Evolutionary conservation across 805 yeast species (phyloP).

Genomic region (Komagataella populi): DNA sequence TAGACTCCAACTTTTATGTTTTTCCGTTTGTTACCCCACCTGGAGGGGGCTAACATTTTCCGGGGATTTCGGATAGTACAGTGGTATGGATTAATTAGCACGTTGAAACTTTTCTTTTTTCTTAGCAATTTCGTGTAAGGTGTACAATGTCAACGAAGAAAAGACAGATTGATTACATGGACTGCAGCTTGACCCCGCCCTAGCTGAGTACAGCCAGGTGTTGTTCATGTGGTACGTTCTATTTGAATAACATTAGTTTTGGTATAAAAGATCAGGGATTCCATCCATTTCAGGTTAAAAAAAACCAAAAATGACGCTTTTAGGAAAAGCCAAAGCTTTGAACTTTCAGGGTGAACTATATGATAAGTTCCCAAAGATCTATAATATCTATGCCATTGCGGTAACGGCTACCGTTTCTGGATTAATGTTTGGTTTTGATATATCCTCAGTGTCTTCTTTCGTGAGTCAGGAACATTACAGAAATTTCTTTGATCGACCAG

Average conservation of each 20-base stretch:
- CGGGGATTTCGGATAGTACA: not conserved
- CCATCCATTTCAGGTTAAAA: not conserved
- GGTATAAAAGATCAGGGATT: not conserved
- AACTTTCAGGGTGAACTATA: not conserved
- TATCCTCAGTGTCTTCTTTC: constrained; percentile 66
- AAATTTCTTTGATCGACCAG: constrained; percentile 38
- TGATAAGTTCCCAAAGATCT: constrained; percentile 19
- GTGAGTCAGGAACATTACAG: constrained; percentile 35
- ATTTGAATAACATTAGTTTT: not conserved
- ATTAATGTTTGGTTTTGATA: constrained; percentile 66
- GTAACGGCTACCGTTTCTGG: constrained; percentile 53
- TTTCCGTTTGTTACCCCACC: not conserved
- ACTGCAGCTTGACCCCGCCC: not conserved
- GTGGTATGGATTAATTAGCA: not conserved
- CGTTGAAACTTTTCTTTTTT: not conserved
- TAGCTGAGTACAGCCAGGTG: not conserved
- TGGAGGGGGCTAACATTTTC: not conserved
- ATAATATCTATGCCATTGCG: constrained; percentile 46
- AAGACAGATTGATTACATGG: not conserved
- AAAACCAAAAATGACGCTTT: not conserved
- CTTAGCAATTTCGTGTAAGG: not conserved
- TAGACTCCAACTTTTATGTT: not conserved
- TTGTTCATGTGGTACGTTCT: not conserved
- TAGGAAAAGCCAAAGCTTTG: not conserved
- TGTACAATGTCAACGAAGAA: not conserved